Conservation (phyloP, 345 rosid genomes). For the Brassica cretica region DNA sequence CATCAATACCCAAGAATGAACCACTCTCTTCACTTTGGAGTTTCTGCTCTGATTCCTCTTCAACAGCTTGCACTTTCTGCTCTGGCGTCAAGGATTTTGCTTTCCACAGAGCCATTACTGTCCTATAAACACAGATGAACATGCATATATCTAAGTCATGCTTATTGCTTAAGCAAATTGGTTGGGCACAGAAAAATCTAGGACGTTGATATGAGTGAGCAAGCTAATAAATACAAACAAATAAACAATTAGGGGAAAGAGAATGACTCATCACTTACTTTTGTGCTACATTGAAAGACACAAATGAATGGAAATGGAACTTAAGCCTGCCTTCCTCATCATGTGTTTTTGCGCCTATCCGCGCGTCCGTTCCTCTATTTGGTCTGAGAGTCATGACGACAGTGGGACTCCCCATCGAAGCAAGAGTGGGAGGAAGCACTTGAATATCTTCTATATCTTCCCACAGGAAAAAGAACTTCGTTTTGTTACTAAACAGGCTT, state of each 20-base stretch:
- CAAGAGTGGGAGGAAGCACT: conserved; percentile 72
- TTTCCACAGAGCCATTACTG: conserved; percentile 97
- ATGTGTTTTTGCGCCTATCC: conserved; percentile 80
- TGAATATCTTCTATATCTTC: conserved; percentile 91
- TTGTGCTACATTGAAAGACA: conserved; percentile 82
- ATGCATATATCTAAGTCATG: background rate
- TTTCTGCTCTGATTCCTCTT: conserved; percentile 87
- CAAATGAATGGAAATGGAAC: conserved; percentile 93
- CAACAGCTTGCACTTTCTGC: conserved; percentile 86
- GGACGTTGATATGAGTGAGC: background rate
- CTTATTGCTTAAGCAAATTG: background rate
- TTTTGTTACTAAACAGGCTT: conserved; percentile 85
- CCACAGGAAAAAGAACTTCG: conserved; percentile 95
- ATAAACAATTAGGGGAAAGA: background rate
- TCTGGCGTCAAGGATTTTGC: conserved; percentile 89
- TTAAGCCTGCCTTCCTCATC: conserved; percentile 96
- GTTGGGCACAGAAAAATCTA: background rate
- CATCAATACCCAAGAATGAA: conserved; percentile 79
- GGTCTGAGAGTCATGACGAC: conserved; percentile 73
- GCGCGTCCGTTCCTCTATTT: conserved; percentile 86
- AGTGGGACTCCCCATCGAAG: conserved; percentile 95
- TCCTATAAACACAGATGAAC: conserved; percentile 45
- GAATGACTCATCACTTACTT: conserved; percentile 51
- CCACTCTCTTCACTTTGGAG: conserved; percentile 80
- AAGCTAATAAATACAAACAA: background rate